These are phyloP conservation scores for Torulaspora maleeae DNA, from an alignment of 805 yeast genomes.

Conservation along the genomic window DNA sequence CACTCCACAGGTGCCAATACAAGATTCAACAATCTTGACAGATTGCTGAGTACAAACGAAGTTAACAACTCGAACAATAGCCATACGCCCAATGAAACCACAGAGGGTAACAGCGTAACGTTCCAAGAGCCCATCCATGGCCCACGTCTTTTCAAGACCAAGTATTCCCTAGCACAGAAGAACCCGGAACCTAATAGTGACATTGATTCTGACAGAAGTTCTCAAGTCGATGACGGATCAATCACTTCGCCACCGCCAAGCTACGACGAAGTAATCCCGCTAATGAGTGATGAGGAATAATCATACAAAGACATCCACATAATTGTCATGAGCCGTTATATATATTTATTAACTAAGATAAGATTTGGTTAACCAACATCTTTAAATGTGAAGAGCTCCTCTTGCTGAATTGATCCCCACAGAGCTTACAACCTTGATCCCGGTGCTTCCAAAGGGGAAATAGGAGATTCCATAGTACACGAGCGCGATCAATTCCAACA, in stretches of 20 bases:
- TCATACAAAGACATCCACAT: neutral
- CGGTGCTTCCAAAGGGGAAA: slow-evolving; percentile 92
- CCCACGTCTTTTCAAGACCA: slow-evolving; percentile 6
- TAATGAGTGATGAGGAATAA: slow-evolving; percentile 25
- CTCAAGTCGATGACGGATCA: slow-evolving; percentile 2
- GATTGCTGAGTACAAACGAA: slow-evolving; percentile 14
- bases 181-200: neutral
- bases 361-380: neutral
- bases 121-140: neutral
- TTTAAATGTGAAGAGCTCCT: slow-evolving; percentile 34
- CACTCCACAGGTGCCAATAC: slow-evolving; percentile 8
- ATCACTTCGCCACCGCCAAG: slow-evolving; percentile 33
- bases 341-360: neutral
- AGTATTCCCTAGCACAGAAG: slow-evolving; percentile 4
- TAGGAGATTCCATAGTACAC: slow-evolving; percentile 85
- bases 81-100: neutral
- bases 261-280: slow-evolving; percentile 30
- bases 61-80: neutral
- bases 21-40: slow-evolving; percentile 22
- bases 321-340: neutral
- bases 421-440: slow-evolving; percentile 52
- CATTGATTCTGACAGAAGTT: neutral
- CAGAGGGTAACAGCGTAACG: neutral
- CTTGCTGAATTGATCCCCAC: slow-evolving; percentile 55
- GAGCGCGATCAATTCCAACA: slow-evolving; percentile 80